Evolutionary conservation across 2,329 filamentous ascomycete genomes (phyloP).

Genomic region (Colletotrichum karsti): DNA sequence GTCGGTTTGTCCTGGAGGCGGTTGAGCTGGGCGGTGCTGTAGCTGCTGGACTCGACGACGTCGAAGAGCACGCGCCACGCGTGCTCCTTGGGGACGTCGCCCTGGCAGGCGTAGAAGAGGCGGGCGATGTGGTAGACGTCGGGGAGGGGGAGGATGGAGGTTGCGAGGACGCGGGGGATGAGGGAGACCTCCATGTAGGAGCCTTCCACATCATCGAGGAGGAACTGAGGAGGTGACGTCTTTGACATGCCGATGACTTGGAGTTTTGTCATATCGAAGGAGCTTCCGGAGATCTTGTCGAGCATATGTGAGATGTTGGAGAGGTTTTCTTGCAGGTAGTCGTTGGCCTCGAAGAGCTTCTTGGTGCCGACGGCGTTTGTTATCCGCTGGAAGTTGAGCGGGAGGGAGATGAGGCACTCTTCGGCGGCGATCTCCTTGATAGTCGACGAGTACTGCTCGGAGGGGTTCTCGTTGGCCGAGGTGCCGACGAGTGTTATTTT

Average conservation of each 20-base stretch:
- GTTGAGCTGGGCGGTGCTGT: conserved; percentile 19
- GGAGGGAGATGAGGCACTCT: conserved; percentile 47
- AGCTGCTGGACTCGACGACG: conserved; percentile 28
- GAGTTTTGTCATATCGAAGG: conserved; percentile 26
- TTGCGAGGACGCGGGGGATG: conserved; percentile 19
- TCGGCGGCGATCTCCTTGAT: conserved; percentile 47
- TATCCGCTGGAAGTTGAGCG: conserved; percentile 34
- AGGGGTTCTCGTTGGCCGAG: conserved; percentile 64
- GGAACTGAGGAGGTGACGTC: conserved; percentile 21
- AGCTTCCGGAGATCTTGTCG: conserved; percentile 41
- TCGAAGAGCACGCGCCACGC: conserved; percentile 29
- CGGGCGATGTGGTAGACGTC: conserved; percentile 50
- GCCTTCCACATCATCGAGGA: conserved; percentile 17
- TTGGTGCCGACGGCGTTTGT: conserved; percentile 29
- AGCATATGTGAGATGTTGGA: conserved; percentile 58
- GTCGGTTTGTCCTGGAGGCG: conserved; percentile 7
- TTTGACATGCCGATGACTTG: conserved; percentile 21
- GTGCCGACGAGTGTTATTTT: conserved; percentile 84
- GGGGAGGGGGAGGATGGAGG: conserved; percentile 45
- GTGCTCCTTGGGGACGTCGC: conserved; percentile 3
- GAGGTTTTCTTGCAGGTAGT: conserved; percentile 55
- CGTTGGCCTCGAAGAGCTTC: conserved; percentile 36
- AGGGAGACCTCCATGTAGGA: conserved; percentile 31
- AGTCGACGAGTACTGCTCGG: conserved; percentile 49
- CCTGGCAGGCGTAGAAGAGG: conserved; percentile 27